These are phyloP conservation scores for Creolimax fragrantissima DNA, from an alignment of 78 protist species.

Conservation along the genomic window DNA sequence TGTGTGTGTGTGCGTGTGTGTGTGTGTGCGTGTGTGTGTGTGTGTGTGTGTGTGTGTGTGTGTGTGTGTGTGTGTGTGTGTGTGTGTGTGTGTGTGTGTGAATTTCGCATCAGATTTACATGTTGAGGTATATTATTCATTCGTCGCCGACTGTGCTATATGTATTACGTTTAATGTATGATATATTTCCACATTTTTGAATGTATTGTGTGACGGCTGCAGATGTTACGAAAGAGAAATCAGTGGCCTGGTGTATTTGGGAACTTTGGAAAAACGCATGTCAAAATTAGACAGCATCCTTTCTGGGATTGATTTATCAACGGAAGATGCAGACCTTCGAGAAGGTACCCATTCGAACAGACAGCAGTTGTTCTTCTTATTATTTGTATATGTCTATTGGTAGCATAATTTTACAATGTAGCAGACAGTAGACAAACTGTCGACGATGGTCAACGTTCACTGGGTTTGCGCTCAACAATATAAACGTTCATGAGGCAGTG, in stretches of 20 bases:
- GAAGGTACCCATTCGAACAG: neutral
- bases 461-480: neutral
- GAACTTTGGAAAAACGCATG: neutral
- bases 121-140: too few species aligned
- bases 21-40: neutral
- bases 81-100: neutral
- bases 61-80: neutral
- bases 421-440: too few species aligned
- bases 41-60: neutral
- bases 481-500: too few species aligned
- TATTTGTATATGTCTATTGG: too few species aligned
- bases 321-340: neutral
- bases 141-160: too few species aligned
- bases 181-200: too few species aligned
- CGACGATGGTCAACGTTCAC: too few species aligned
- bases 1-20: neutral
- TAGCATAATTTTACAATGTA: too few species aligned
- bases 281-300: neutral
- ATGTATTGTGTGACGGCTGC: neutral
- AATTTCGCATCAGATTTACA: neutral
- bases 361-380: too few species aligned
- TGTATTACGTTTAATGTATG: too few species aligned
- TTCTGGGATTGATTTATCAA: neutral
- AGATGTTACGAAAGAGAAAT: neutral
- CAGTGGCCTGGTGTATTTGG: neutral